Base-by-base conservation (phyloP, 1,284 basidiomycete species). In the Hortiboletus rubellus region DNA sequence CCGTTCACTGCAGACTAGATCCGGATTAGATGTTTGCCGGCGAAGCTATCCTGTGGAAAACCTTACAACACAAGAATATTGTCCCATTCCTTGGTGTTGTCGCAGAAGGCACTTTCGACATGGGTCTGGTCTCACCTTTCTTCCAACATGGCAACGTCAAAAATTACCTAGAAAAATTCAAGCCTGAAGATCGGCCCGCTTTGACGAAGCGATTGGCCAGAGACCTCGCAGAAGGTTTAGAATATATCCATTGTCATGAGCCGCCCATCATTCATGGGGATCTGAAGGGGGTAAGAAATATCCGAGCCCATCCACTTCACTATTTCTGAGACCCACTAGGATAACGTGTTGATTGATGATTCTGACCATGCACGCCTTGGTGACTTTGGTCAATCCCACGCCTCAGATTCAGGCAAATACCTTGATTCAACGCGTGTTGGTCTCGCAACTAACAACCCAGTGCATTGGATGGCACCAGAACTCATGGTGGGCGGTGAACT, bases 111-210 rank as follows among this genome's bases (percentile, higher is more conserved):
- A 37, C 48, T 24, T 33, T 40, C 18, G n/a, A 46, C 34, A 54
- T 72, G n/a, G 69, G 71, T 43, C 61, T 79, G 3, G 70, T 78
- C 37, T 75, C 74, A 12, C 71, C 69, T 4, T 78, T 72, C 64
- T 74, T 74, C 66, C 63, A 63, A 33, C 68, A 72, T 45, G 76
- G 77, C 7, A 70, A 72, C 52, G 57, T 79, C 34, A 60, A 55
- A 15, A 33, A 58, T 5, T 69, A 67, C 60, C 58, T 79, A 33
- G 54, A 46, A 18, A 40, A 27, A 10, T 45, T 54, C 31, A 48
- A 67, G 3, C 22, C 60, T 33, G 64, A 38, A 33, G 59, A 71
- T 52, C 63, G 65, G 59, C 63, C 41, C 41, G 52, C 34, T 7
- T 46, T 74, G 56, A 68, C 74, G 52, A 40, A 46, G 45, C 12